phyloP scores from a whole-genome alignment of 768 basidiomycete species.

The Lactarius hengduanensis region DNA sequence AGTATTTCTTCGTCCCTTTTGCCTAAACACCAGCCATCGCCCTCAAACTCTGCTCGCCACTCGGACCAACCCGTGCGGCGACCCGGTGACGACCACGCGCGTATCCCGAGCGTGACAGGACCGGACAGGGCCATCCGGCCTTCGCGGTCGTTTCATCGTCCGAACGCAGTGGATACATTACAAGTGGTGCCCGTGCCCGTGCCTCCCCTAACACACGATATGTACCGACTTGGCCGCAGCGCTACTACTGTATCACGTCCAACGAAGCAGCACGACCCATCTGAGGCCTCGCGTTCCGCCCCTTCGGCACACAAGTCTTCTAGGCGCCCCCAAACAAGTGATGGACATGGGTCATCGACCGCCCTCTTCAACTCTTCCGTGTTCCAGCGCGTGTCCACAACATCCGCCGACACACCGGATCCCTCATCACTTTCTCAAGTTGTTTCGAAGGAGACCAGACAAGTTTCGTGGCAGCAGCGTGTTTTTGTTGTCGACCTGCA shows the following conservation, averaged over 20 bases:
- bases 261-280: slow-evolving; percentile 35
- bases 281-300: slow-evolving; percentile 32
- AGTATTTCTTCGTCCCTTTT: neutral
- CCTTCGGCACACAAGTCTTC: slow-evolving; percentile 10
- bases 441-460: slow-evolving; percentile 21
- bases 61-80: slow-evolving; percentile 27
- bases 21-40: neutral
- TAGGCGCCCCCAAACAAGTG: slow-evolving; percentile 30
- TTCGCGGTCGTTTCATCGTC: slow-evolving; percentile 62
- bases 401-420: slow-evolving; percentile 34
- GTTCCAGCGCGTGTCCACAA: slow-evolving; percentile 38
- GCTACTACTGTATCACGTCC: slow-evolving; percentile 33
- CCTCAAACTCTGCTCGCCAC: neutral
- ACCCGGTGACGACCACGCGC: slow-evolving; percentile 31
- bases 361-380: slow-evolving; percentile 17
- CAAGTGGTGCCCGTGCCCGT: slow-evolving; percentile 1
- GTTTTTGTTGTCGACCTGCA: slow-evolving; percentile 79
- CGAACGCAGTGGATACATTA: slow-evolving; percentile 38
- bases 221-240: slow-evolving; percentile 18
- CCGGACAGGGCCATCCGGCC: slow-evolving; percentile 42
- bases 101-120: slow-evolving; percentile 21
- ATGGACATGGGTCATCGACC: slow-evolving; percentile 32
- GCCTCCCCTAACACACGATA: neutral
- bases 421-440: slow-evolving; percentile 9
- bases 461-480: slow-evolving; percentile 54